Percentiles rank a stretch among this genome's conserved stretches.
These are phyloP conservation scores for Rhodotorula sp. DNA, from an alignment of 1,284 basidiomycete genomes.

Conservation along the genomic window DNA sequence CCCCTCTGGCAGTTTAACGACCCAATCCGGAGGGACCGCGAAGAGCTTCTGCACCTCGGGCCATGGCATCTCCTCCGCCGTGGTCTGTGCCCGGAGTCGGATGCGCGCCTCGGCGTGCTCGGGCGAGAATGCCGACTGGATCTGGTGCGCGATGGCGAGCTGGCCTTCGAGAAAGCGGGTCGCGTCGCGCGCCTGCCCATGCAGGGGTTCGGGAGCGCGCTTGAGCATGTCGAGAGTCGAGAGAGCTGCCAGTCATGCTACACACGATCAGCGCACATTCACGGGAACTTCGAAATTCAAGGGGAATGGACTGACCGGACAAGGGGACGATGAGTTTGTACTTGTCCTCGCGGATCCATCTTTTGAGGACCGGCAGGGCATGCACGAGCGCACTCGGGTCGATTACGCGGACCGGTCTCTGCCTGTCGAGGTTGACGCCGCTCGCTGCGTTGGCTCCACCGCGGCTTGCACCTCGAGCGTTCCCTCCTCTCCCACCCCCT, in stretches of 20 bases:
- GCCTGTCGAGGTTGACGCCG: not conserved
- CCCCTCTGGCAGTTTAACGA: not conserved
- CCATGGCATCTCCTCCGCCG: slow-evolving; percentile 28
- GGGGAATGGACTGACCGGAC: slow-evolving; percentile 19
- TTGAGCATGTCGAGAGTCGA: slow-evolving; percentile 40
- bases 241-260: slow-evolving; percentile 13
- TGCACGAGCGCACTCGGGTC: slow-evolving; percentile 37
- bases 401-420: slow-evolving; percentile 18
- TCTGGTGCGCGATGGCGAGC: slow-evolving; percentile 32
- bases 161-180: slow-evolving; percentile 39
- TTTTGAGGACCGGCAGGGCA: slow-evolving; percentile 37
- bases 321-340: slow-evolving; percentile 37
- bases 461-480: slow-evolving; percentile 1
- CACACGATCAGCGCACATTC: not conserved
- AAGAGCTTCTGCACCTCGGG: slow-evolving; percentile 24
- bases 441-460: not conserved
- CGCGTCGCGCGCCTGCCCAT: slow-evolving; percentile 27
- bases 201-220: slow-evolving; percentile 20
- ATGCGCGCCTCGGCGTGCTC: slow-evolving; percentile 17
- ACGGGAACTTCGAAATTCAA: not conserved
- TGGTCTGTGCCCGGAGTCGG: slow-evolving; percentile 24
- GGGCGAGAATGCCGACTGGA: slow-evolving; percentile 11
- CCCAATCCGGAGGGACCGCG: slow-evolving; percentile 12
- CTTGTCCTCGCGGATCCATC: slow-evolving; percentile 33
- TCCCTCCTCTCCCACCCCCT: not conserved